phyloP scores from a whole-genome alignment of 495 filamentous ascomycete species.

The Hyaloscypha variabilis region DNA sequence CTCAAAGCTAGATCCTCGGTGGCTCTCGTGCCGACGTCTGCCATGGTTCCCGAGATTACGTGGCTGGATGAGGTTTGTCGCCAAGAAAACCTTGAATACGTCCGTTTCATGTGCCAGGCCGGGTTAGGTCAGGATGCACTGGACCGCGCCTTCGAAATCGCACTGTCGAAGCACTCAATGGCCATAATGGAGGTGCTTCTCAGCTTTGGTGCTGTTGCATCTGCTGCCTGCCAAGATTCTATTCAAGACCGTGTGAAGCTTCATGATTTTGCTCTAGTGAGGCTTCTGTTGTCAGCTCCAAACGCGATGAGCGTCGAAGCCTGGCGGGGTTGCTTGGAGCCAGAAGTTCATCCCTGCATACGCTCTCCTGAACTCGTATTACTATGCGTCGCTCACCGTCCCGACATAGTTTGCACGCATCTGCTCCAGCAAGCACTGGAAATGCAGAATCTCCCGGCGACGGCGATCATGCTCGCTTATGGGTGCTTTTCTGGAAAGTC shows the following conservation, averaged over 20 bases:
- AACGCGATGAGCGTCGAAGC: conserved; percentile 12
- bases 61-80: conserved; percentile 15
- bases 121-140: conserved; percentile 13
- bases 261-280: conserved; percentile 14
- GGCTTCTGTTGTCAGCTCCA: conserved; percentile 18
- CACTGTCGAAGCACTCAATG: conserved; percentile 9
- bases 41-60: conserved; percentile 9
- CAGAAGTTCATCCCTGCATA: conserved; percentile 4
- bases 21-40: not conserved
- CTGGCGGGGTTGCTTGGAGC: conserved; percentile 13
- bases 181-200: conserved; percentile 14
- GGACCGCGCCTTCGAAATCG: conserved; percentile 16
- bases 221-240: conserved; percentile 3
- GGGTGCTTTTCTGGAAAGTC: not conserved
- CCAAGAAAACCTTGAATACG: conserved; percentile 13
- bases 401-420: not conserved
- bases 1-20: not conserved
- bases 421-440: conserved; percentile 12
- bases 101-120: conserved; percentile 17
- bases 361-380: conserved; percentile 1
- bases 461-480: conserved; percentile 19
- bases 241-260: conserved; percentile 16
- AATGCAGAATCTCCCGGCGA: conserved; percentile 12
- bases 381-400: conserved; percentile 17
- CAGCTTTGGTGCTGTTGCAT: conserved; percentile 15